Evolutionary conservation across 768 basidiomycete species (phyloP), one percentile per base, ranked within the genome.

Genomic region (Pulveroboletus sp.): DNA sequence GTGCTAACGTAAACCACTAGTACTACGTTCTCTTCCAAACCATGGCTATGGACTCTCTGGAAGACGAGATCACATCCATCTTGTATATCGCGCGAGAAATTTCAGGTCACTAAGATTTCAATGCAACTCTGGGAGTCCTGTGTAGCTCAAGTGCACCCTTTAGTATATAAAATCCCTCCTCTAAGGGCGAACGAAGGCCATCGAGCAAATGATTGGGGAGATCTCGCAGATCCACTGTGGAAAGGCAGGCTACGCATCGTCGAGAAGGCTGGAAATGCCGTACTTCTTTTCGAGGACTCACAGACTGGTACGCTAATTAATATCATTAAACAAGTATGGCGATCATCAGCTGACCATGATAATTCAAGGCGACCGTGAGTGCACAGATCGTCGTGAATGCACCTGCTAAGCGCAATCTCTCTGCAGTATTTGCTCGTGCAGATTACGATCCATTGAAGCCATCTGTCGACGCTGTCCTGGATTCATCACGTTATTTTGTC

Each of bases 401-500:
- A 40, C 47, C 16, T 27, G n/a, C n/a, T n/a, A n/a, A 17, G 38
- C 40, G 50, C 52, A 45, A 34, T n/a, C 23, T 13, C 47, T 37
- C 43, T 51, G 32, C 67, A 89, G 90, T 90, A 47, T 97, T 97
- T 72, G 94, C 94, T 36, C 84, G 80, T 55, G 83, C 92, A 14
- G 80, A 80, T 37, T 97, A 97, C 62, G 85, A 90, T 60, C 75
- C 84, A 14, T 70, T 78, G 37, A 83, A 82, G 49, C 90, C 91
- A 5, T 84, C 80, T 24, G 90, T 97, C n/a, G 94, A 97, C 56
- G 87, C 90, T n/a, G 93, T 94, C 14, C 75, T 97, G 23, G 94
- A 97, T 66, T 94, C 92, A 1, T 94, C 93, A 11, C 82, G 94
- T 40, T 97, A 97, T 65, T 97, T 97, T 63, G 94, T 95, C 14